These are phyloP conservation scores for Chlorella variabilis DNA, from an alignment of 163 green algal genomes.

Conservation along the genomic window DNA sequence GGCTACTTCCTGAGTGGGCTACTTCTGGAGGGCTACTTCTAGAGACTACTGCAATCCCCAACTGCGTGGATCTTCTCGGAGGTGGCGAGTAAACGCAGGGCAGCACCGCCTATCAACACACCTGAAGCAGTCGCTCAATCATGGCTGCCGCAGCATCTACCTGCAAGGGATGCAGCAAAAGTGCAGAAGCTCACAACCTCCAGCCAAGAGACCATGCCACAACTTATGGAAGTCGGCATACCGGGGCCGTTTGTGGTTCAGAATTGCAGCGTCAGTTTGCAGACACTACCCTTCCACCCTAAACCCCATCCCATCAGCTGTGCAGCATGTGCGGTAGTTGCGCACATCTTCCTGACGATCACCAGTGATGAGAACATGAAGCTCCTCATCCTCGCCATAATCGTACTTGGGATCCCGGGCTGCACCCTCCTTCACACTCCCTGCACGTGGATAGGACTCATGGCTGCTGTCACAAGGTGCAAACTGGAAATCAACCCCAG, in stretches of 20 bases:
- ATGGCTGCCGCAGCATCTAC: constrained; percentile 87
- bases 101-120: too few species aligned
- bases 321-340: too few species aligned
- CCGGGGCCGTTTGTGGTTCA: too few species aligned
- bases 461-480: background rate
- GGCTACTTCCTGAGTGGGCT: too few species aligned
- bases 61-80: too few species aligned
- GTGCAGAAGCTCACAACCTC: background rate
- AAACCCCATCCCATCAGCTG: too few species aligned
- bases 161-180: constrained; percentile 21
- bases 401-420: constrained; percentile 86
- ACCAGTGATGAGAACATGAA: constrained; percentile 97
- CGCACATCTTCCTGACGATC: constrained; percentile 91
- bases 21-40: too few species aligned
- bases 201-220: too few species aligned
- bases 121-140: constrained; percentile 87
- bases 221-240: background rate
- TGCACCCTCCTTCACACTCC: constrained; percentile 94
- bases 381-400: constrained; percentile 96
- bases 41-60: too few species aligned
- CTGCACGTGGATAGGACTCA: background rate
- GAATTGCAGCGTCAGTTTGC: too few species aligned
- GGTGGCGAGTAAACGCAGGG: too few species aligned
- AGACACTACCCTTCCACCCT: too few species aligned
- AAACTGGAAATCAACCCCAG: background rate